A percentile compares a stretch with the other conserved stretches of the same genome.
Evolutionary conservation across 768 basidiomycete genomes (phyloP).

Genomic region (Suillus subluteus): DNA sequence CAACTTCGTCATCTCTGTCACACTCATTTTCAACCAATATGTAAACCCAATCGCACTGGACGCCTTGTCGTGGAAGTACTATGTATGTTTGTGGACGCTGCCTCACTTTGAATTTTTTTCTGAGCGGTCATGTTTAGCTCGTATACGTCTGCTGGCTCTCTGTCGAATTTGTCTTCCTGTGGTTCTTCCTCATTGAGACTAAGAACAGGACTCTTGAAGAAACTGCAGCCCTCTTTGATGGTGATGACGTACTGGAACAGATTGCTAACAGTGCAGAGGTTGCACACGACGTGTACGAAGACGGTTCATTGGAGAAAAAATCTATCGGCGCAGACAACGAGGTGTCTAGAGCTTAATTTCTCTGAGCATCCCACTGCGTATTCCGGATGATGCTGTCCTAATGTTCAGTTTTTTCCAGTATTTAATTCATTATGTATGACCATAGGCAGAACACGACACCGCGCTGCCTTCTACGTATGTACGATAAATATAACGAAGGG

Average conservation of each 20-base stretch:
- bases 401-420: background rate
- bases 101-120: background rate
- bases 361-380: background rate
- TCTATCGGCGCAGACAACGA: constrained; percentile 9
- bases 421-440: constrained; percentile 10
- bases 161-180: constrained; percentile 67
- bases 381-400: background rate
- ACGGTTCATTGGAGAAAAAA: constrained; percentile 26
- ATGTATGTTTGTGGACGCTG: constrained; percentile 41
- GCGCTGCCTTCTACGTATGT: constrained; percentile 6
- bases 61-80: constrained; percentile 74
- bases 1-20: constrained; percentile 75
- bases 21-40: constrained; percentile 90
- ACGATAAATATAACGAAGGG: constrained; percentile 5
- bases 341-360: constrained; percentile 4
- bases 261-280: constrained; percentile 34
- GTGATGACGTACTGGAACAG: constrained; percentile 51
- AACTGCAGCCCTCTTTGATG: constrained; percentile 82
- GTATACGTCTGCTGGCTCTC: constrained; percentile 74
- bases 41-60: constrained; percentile 81
- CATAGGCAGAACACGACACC: constrained; percentile 2
- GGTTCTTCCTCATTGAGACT: constrained; percentile 72
- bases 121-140: constrained; percentile 39
- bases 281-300: constrained; percentile 20
- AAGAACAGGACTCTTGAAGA: constrained; percentile 77